Evolutionary conservation across 2,329 filamentous ascomycete genomes (phyloP), one percentile per base, ranked within the genome.

Genomic region (Phaeoacremonium minimum): DNA sequence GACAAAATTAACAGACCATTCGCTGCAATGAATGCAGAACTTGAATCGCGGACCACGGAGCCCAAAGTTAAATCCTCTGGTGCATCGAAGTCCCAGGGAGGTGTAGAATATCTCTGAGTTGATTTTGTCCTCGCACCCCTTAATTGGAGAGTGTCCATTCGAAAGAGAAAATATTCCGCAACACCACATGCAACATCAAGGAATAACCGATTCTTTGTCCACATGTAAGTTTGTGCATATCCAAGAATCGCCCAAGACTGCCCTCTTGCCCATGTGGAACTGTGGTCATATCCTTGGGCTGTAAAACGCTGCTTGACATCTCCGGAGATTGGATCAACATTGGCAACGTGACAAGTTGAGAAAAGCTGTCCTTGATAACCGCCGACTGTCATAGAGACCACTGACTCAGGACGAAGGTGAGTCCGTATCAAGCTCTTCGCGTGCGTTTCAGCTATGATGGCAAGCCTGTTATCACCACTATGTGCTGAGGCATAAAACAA

Each of bases 211-310:
- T 67, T 58, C 13, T 63, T 64, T 0, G 69, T 73, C 66, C 67
- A 72, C 16, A 47, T 53, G 38, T 70, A 73, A 0, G 64, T 67
- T 42, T 73, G 69, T 1, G 67, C 57, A 35, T 68, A 73, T 0
- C 69, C 69, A 29, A 71, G 50, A 7, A 73, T 64, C 0, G 59
- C 61, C 69, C 69, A 75, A 0, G 67, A 63, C 38, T 74, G 70
- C 0, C 70, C 71, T 3, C 71, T 56, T 2, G 62, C 53, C 71
- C 71, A 74, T 1, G 67, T 71, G 1, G 66, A 71, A 11, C 55
- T 45, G 33, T 68, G 60, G 4, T 50, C 45, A 46, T 64, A 66
- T 3, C 70, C 71, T 41, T 75, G 70, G 8, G 62, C 63, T 0
- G 69, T 74, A 41, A 63, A 52, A 8, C 57, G 57, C 18, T 55